phyloP scores from a whole-genome alignment of 73 alveolate genomes.

The Halteria grandinella region DNA sequence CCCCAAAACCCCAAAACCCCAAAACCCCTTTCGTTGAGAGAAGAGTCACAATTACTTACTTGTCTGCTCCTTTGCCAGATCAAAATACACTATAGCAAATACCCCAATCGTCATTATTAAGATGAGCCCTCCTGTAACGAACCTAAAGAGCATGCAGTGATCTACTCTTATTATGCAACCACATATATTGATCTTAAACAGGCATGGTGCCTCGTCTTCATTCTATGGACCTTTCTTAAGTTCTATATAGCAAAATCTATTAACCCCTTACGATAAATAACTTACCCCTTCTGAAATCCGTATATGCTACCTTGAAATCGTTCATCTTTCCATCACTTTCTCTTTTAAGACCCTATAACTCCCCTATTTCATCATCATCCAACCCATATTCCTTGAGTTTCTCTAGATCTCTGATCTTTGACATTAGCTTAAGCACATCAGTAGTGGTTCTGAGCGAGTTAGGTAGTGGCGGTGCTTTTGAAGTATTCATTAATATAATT shows the following conservation, averaged over 20 bases:
- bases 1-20: too few relatives aligned
- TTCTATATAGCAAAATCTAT: neutral
- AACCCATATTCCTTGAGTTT: conserved; percentile 30
- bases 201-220: conserved; percentile 17
- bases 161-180: conserved; percentile 18
- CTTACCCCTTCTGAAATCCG: neutral
- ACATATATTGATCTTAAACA: conserved; percentile 10
- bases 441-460: conserved; percentile 30
- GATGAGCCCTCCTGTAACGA: conserved; percentile 2
- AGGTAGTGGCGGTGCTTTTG: too few relatives aligned
- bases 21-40: too few relatives aligned
- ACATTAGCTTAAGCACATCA: conserved; percentile 9
- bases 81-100: too few relatives aligned
- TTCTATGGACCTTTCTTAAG: neutral
- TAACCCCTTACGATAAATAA: neutral
- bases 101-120: conserved; percentile 9
- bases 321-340: conserved; percentile 21
- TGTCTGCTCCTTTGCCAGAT: too few relatives aligned
- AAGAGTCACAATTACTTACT: too few relatives aligned
- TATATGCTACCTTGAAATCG: neutral
- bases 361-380: conserved; percentile 55
- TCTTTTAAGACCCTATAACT: conserved; percentile 2
- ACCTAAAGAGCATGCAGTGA: conserved; percentile 19
- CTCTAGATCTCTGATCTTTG: conserved; percentile 15
- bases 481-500: neutral